Base-by-base conservation (phyloP, 2,329 filamentous ascomycete species). In the Penicillium sp. region DNA sequence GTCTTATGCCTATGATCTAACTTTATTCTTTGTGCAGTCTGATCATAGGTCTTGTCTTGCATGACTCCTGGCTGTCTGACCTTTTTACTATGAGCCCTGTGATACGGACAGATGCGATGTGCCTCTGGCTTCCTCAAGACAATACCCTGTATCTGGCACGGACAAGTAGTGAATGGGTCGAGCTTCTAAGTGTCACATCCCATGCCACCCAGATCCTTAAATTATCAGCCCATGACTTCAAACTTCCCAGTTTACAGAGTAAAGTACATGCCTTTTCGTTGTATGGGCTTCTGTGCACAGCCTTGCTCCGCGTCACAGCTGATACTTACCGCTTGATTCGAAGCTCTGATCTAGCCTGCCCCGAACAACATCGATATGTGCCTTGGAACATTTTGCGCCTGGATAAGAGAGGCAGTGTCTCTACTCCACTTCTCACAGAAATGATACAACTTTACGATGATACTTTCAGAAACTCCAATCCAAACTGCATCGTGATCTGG, bases 401-500 rank as follows among this genome's bases (percentile, higher is more conserved):
- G 33, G 62, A 64, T 38, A 56, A 47, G 15, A 45, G 59, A 9
- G 62, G 59, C 7, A 61, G 45, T 28, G 56, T 61, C 12, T 42
- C 40, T 47, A 30, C 30, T 4, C 58, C 58, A 30, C 26, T 61
- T n/a, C 35, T 61, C 7, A 53, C 40, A 0, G n/a, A 19, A 1
- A 19, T 53, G 19, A 53, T 64, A 10, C 35, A 42, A 4, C 8
- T 49, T 5, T 64, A 61, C 19, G 45, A 61, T 1, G 26, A 53
- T 22, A 58, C 50, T 30, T 37, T 64, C 13, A 19, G 53, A 9
- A 33, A 53, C 10, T 54, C 59, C 12, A 64, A 64, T 30, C 62
- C 59, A 8, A 64, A 64, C 26, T 58, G 62, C 30, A 61, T 64
- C 17, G 51, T 61, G 10, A 64, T 64, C 15, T 64, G 62, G 59